phyloP scores from a whole-genome alignment of 805 yeast species.

The Pichia occidentalis region DNA sequence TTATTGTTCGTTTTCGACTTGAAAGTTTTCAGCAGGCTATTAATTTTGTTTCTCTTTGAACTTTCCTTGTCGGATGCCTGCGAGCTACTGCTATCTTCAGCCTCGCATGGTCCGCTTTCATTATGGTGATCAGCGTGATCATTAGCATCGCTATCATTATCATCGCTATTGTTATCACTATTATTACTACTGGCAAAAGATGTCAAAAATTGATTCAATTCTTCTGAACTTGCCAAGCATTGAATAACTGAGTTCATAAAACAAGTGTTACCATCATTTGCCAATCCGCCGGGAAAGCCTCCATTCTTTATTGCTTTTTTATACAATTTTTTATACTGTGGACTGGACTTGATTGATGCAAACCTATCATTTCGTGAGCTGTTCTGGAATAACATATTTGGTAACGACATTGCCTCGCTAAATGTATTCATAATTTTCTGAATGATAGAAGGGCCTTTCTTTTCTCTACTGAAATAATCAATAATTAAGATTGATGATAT shows the following conservation, averaged over 20 bases:
- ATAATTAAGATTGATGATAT: conserved; percentile 5
- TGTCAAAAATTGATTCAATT: conserved; percentile 50
- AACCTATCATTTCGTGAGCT: neutral
- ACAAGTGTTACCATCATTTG: conserved; percentile 90
- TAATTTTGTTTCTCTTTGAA: conserved; percentile 18
- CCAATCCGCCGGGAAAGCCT: conserved; percentile 77
- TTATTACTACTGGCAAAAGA: conserved; percentile 25
- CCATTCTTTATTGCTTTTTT: conserved; percentile 49
- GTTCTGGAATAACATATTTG: conserved; percentile 7
- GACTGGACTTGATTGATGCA: conserved; percentile 3
- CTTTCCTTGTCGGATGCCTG: too few species aligned
- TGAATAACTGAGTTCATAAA: conserved; percentile 91
- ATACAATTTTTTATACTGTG: conserved; percentile 13
- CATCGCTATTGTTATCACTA: neutral
- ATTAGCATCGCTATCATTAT: conserved; percentile 10
- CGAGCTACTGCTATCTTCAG: too few species aligned
- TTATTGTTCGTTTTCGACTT: conserved; percentile 2
- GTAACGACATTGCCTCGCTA: conserved; percentile 13
- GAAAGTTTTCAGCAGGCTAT: conserved; percentile 15
- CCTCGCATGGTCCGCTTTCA: too few species aligned
- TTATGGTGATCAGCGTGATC: too few species aligned
- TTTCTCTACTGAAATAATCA: neutral
- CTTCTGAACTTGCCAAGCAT: conserved; percentile 66
- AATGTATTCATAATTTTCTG: conserved; percentile 12
- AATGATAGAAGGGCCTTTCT: neutral